Evolutionary conservation across 352 stramenopile species (phyloP).

Genomic region (Pythium diclinum): DNA sequence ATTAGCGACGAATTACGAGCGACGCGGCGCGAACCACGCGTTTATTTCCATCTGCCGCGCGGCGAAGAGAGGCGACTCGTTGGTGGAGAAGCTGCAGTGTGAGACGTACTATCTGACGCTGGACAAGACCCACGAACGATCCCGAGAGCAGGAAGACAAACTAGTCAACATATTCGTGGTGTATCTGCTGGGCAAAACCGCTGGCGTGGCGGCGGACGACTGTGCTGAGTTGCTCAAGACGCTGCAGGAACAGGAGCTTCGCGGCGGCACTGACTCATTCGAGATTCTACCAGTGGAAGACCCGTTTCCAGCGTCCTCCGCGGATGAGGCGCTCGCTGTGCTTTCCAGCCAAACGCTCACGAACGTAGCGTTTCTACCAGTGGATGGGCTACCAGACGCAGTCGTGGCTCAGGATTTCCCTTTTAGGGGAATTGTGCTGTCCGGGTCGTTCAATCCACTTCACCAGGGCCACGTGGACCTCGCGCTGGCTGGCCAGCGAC

Average conservation of each 20-base stretch:
- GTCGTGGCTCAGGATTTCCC: slow-evolving; percentile 34
- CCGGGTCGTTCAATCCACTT: slow-evolving; percentile 83
- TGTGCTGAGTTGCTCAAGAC: slow-evolving; percentile 34
- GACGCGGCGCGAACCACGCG: slow-evolving; percentile 58
- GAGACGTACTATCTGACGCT: slow-evolving; percentile 63
- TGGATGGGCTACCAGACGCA: neutral
- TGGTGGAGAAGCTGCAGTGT: slow-evolving; percentile 30
- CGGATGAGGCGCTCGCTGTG: slow-evolving; percentile 10
- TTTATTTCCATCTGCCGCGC: slow-evolving; percentile 64
- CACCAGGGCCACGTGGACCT: slow-evolving; percentile 72
- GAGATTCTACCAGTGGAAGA: slow-evolving; percentile 10
- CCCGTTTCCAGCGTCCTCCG: slow-evolving; percentile 14
- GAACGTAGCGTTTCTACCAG: slow-evolving; percentile 52
- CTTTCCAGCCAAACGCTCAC: slow-evolving; percentile 17
- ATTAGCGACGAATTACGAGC: slow-evolving; percentile 58
- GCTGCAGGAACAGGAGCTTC: slow-evolving; percentile 28
- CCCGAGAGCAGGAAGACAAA: slow-evolving; percentile 62
- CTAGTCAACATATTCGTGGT: slow-evolving; percentile 69
- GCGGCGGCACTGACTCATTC: slow-evolving; percentile 28
- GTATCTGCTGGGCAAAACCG: slow-evolving; percentile 54
- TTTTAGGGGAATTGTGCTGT: slow-evolving; percentile 62
- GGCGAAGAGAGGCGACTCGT: neutral
- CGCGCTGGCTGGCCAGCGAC: slow-evolving; percentile 40
- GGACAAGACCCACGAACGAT: slow-evolving; percentile 55
- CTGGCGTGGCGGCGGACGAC: slow-evolving; percentile 30